Percentiles rank a stretch among this genome's conserved stretches.
These are phyloP conservation scores for Coprinellus micaceus DNA, from an alignment of 768 basidiomycete genomes.

Conservation along the genomic window DNA sequence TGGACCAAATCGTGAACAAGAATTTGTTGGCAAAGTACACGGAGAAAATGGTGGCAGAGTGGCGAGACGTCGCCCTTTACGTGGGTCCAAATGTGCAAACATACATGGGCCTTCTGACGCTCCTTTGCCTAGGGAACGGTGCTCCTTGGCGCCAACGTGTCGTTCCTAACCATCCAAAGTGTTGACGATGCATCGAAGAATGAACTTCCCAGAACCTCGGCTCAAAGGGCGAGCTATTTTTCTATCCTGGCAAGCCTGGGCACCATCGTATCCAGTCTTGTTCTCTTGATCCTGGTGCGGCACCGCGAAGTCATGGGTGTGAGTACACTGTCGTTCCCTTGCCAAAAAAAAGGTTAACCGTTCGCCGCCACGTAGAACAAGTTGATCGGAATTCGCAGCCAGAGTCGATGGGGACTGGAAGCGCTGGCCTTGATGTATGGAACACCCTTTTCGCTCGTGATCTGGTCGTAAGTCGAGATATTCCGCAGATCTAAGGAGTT, in stretches of 20 bases:
- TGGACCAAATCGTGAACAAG: conserved; percentile 40
- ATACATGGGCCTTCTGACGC: neutral
- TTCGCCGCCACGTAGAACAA: conserved; percentile 2
- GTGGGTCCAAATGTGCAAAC: conserved; percentile 24
- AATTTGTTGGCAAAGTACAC: conserved; percentile 39
- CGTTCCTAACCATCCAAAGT: conserved; percentile 13
- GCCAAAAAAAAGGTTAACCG: neutral
- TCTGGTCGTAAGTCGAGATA: conserved; percentile 10
- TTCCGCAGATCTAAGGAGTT: neutral
- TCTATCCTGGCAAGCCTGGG: conserved; percentile 13
- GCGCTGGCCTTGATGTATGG: conserved; percentile 12
- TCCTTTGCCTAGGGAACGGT: conserved; percentile 9
- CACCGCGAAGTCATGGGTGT: conserved; percentile 8
- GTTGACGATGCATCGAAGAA: conserved; percentile 3
- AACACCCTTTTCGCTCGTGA: conserved; percentile 9
- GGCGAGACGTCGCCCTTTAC: conserved; percentile 43
- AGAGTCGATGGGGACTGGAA: conserved; percentile 7
- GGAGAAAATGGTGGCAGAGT: conserved; percentile 35
- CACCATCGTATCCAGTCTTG: conserved; percentile 10
- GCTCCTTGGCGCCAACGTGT: conserved; percentile 12
- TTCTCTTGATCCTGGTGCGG: conserved; percentile 5
- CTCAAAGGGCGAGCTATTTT: conserved; percentile 14
- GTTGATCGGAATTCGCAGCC: too few species aligned
- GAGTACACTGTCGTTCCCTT: conserved; percentile 21
- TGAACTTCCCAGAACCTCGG: neutral